A percentile compares a stretch with the other conserved stretches of the same genome.
Conservation (phyloP, 768 basidiomycete species). For the Pleurotus citrinopileatus region DNA sequence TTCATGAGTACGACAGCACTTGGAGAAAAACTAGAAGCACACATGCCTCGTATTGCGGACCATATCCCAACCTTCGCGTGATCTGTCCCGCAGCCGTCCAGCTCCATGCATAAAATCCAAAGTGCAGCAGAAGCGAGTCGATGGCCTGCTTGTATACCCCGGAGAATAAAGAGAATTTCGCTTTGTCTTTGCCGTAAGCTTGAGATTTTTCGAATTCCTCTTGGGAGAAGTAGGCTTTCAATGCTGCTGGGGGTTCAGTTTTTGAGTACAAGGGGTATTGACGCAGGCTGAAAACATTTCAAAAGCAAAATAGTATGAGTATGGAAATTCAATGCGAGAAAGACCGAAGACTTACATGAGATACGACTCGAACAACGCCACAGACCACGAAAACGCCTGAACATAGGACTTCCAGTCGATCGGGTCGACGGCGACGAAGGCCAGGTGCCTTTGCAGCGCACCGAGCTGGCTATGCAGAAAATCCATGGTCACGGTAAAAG, state of each 20-base stretch:
- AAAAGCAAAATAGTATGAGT: background rate
- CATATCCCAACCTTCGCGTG: slow-evolving; percentile 57
- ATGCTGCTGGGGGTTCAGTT: slow-evolving; percentile 63
- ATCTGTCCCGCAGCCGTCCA: slow-evolving; percentile 65
- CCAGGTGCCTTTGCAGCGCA: slow-evolving; percentile 56
- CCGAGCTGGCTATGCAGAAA: slow-evolving; percentile 56
- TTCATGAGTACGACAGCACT: background rate
- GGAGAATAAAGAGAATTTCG: slow-evolving; percentile 73
- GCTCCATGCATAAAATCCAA: slow-evolving; percentile 78
- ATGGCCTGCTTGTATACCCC: slow-evolving; percentile 71
- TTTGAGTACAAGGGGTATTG: slow-evolving; percentile 87
- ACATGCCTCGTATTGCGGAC: slow-evolving; percentile 71
- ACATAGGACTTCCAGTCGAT: slow-evolving; percentile 84
- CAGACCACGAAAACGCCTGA: slow-evolving; percentile 72
- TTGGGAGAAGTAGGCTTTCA: slow-evolving; percentile 63
- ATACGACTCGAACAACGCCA: slow-evolving; percentile 85
- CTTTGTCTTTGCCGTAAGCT: slow-evolving; percentile 88
- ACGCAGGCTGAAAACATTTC: slow-evolving; percentile 45
- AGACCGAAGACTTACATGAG: slow-evolving; percentile 80
- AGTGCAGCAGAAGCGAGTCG: slow-evolving; percentile 69
- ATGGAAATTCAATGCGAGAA: background rate
- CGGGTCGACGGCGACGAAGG: slow-evolving; percentile 69
- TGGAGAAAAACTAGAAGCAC: slow-evolving; percentile 16
- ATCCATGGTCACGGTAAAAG: slow-evolving; percentile 46
- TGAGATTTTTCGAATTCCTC: slow-evolving; percentile 89